Evolutionary conservation across 257 asterid genomes (phyloP).

Genomic region (Petrea volubilis): DNA sequence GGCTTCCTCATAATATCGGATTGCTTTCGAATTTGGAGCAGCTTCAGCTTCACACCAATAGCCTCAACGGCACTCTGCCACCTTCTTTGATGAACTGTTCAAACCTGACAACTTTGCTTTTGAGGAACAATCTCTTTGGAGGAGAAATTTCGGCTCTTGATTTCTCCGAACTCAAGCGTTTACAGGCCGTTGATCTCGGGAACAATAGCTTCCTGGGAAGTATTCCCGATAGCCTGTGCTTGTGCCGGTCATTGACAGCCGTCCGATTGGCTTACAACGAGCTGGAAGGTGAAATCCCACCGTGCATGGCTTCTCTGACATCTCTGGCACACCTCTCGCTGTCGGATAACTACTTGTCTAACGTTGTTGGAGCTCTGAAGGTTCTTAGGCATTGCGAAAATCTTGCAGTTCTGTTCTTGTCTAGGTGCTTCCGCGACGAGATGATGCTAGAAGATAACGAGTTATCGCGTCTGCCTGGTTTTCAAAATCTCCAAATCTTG

Average conservation of each 20-base stretch:
- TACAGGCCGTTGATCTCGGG: constrained; percentile 48
- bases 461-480: constrained; percentile 21
- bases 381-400: constrained; percentile 40
- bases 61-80: constrained; percentile 44
- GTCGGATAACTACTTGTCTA: constrained; percentile 39
- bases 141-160: constrained; percentile 50
- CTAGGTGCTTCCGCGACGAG: constrained; percentile 49
- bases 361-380: constrained; percentile 39
- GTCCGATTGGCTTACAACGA: constrained; percentile 47
- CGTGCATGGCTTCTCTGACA: constrained; percentile 41
- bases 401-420: constrained; percentile 47
- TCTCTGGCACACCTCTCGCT: constrained; percentile 40
- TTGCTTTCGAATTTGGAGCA: constrained; percentile 38
- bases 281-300: constrained; percentile 45
- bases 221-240: constrained; percentile 45
- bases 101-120: constrained; percentile 41
- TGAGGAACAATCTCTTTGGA: constrained; percentile 46
- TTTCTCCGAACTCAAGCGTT: constrained; percentile 40
- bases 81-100: constrained; percentile 47
- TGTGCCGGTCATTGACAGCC: constrained; percentile 41
- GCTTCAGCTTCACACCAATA: constrained; percentile 53
- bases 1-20: constrained; percentile 40
- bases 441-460: constrained; percentile 35
- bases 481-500: constrained; percentile 44
- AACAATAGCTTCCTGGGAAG: constrained; percentile 47